Evolutionary conservation across 495 filamentous ascomycete species (phyloP), one percentile per base, ranked within the genome.

Genomic region (Cercophora scortea): DNA sequence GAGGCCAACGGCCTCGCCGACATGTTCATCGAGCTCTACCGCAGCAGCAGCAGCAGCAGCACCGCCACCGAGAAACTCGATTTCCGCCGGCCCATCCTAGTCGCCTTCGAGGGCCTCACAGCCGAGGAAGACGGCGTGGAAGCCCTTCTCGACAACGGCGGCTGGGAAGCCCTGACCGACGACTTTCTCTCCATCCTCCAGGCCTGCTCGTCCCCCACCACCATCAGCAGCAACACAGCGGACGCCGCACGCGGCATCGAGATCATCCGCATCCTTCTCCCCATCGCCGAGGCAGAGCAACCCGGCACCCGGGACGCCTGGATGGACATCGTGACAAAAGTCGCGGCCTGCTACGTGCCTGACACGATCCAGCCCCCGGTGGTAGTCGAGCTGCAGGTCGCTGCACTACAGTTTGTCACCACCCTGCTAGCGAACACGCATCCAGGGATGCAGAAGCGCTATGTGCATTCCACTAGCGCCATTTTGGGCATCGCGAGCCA

Each of bases 1-100:
- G 81, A 86, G 56, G 73, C 70, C 16, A 69, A 70, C 0, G 80
- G 82, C 0, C 56, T 84, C 34, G 70, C 69, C 51, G 83, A 86
- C 56, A 72, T 84, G 57, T 70, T 85, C 15, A 50, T 83, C 16
- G 78, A 76, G 1, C 53, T 86, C 7, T 85, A 84, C 61, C 65
- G 56, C 13, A 50, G 40, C 13, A 66, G 64, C 32, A 39, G 41
- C 11, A 16, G 61, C 59, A 16, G 40, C 47, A 7, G 56, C 50
- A 1, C 32, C 45, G 8, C 43, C 53, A 2, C 51, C 0, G 54
- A 59, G 16, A 50, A 47, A 18, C 52, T 79, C 2, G 77, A 82
- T 51, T 78, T 77, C 45, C 64, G 77, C 0, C 64, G 72, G 8
- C 73, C 81, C 12, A 56, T 84, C 13, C 54, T 85, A 1, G 68